Percentiles rank a stretch among this genome's conserved stretches.
Conservation (phyloP, 805 yeast species). For the Isabelozyma pseudorhagii region DNA sequence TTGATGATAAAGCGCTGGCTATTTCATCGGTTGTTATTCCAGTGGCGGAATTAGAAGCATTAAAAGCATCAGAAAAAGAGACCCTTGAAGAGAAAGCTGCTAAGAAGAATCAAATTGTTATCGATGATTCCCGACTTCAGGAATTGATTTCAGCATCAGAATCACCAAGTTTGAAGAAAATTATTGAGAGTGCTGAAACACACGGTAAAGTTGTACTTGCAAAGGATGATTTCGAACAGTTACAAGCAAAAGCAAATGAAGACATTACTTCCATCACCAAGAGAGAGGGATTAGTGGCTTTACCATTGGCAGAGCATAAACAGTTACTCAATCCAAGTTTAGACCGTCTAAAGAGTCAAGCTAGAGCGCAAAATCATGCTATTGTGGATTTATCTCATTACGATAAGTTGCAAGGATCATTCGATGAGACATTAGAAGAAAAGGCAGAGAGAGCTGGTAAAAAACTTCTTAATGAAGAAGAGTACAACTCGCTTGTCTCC, state of each 20-base stretch:
- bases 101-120: conserved; percentile 3
- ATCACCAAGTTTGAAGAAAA: conserved; percentile 3
- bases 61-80: conserved; percentile 7
- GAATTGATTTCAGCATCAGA: background rate
- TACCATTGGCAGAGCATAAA: conserved; percentile 10
- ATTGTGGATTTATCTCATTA: conserved; percentile 1
- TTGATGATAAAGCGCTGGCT: conserved; percentile 11
- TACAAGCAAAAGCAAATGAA: conserved; percentile 1
- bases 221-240: background rate
- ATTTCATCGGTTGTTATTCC: conserved; percentile 6
- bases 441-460: background rate
- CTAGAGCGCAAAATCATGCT: conserved; percentile 12
- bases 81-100: conserved; percentile 7
- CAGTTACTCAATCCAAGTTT: conserved; percentile 10
- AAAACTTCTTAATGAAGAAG: background rate
- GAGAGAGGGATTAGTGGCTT: conserved; percentile 4
- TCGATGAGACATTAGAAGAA: background rate
- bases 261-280: conserved; percentile 2
- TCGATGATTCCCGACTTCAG: conserved; percentile 4
- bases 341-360: conserved; percentile 20
- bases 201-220: conserved; percentile 1
- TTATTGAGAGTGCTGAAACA: background rate
- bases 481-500: background rate
- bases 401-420: background rate
- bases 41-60: conserved; percentile 5